A percentile compares a stretch with the other conserved stretches of the same genome.
Evolutionary conservation across 352 stramenopile species (phyloP).

Genomic region (Pythium monospermum): DNA sequence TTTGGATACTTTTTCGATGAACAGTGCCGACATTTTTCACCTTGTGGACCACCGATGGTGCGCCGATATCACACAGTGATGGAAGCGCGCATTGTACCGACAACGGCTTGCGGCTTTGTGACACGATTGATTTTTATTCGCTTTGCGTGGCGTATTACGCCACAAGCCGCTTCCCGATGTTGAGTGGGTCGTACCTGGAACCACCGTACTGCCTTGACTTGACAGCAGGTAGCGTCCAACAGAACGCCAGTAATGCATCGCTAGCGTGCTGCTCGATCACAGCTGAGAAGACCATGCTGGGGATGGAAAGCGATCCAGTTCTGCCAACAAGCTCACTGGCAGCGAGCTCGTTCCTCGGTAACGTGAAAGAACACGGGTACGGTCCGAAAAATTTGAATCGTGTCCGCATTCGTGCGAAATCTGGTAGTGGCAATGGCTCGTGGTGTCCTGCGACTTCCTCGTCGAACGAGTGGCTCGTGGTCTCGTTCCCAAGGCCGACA

Average conservation of each 20-base stretch:
- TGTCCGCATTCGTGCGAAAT: slow-evolving; percentile 18
- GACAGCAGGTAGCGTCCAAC: not conserved
- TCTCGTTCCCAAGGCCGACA: slow-evolving; percentile 35
- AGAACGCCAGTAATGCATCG: slow-evolving; percentile 23
- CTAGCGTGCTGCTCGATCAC: slow-evolving; percentile 34
- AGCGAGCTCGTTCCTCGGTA: slow-evolving; percentile 28
- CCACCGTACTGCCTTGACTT: slow-evolving; percentile 4
- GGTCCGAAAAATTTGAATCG: slow-evolving; percentile 29
- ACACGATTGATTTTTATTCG: slow-evolving; percentile 32
- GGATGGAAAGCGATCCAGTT: slow-evolving; percentile 4
- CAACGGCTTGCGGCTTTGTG: slow-evolving; percentile 31
- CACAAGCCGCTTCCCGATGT: slow-evolving; percentile 2
- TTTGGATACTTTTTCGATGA: not conserved
- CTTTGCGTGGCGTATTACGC: slow-evolving; percentile 19
- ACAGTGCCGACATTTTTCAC: slow-evolving; percentile 19
- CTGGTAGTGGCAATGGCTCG: slow-evolving; percentile 13
- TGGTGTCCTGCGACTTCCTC: slow-evolving; percentile 33
- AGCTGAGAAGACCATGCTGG: slow-evolving; percentile 8
- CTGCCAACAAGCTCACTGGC: slow-evolving; percentile 11
- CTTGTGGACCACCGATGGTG: not conserved
- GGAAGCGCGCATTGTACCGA: slow-evolving; percentile 23
- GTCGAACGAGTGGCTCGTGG: slow-evolving; percentile 35
- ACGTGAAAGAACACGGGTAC: slow-evolving; percentile 37
- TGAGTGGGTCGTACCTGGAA: slow-evolving; percentile 2
- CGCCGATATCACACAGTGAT: not conserved